Percentiles rank a stretch among this genome's conserved stretches.
Evolutionary conservation across 1,284 basidiomycete genomes (phyloP).

Genomic region (Apiotrichum sp.): DNA sequence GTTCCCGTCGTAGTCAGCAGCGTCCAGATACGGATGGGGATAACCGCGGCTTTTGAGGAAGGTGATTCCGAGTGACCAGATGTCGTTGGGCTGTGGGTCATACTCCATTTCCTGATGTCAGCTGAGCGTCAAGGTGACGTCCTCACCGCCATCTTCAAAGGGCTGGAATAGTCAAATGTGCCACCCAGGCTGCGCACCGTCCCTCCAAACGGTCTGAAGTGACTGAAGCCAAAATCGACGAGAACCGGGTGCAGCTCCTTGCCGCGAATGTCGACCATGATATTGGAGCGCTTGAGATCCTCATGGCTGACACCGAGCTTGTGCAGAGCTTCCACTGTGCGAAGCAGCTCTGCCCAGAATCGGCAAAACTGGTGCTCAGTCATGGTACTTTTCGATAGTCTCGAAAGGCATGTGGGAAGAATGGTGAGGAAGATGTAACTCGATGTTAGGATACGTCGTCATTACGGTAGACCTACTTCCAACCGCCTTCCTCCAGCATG

Average conservation of each 20-base stretch:
- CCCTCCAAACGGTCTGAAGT: constrained; percentile 29
- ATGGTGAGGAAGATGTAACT: constrained; percentile 40
- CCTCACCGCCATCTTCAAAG: constrained; percentile 39
- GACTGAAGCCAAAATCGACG: constrained; percentile 44
- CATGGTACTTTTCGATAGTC: background rate
- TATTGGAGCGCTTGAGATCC: constrained; percentile 44
- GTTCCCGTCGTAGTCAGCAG: constrained; percentile 13
- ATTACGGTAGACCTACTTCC: constrained; percentile 35
- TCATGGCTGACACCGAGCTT: constrained; percentile 40
- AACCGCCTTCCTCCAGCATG: constrained; percentile 39
- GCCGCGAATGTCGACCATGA: constrained; percentile 24
- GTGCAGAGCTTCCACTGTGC: constrained; percentile 35
- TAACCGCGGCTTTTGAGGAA: constrained; percentile 33
- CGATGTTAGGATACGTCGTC: background rate
- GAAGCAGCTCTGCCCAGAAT: constrained; percentile 38
- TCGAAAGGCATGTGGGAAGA: constrained; percentile 11
- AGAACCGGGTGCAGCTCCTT: constrained; percentile 19
- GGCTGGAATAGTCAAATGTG: constrained; percentile 43
- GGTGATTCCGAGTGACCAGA: constrained; percentile 44
- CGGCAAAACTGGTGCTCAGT: constrained; percentile 12
- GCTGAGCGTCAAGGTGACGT: background rate
- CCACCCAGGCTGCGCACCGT: constrained; percentile 35
- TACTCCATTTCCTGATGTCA: constrained; percentile 27
- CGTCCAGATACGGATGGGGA: constrained; percentile 32
- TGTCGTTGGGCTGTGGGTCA: constrained; percentile 38